Base-by-base conservation (phyloP, 331 rosid species). In the Quercus phellos region DNA sequence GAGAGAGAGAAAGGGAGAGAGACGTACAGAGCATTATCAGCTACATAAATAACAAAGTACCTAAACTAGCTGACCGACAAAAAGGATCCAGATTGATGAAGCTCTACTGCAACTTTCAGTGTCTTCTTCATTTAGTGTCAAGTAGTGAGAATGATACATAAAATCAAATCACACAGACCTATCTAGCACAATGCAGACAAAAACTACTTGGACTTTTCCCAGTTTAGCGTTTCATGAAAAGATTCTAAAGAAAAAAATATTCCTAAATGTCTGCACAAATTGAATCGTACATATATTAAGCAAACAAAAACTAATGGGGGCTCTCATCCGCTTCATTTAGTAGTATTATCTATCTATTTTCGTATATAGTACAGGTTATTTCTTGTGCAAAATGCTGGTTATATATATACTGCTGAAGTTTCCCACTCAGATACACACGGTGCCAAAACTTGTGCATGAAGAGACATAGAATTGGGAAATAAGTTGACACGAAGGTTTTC, bases 1-100 rank as follows among this genome's bases (percentile, higher is more conserved):
- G 16, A 80, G 68, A 17, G 43, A 69, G 67, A 55, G 24, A 55
- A 54, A 35, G 38, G 78, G 68, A 72, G 55, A 80, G 80, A 67
- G 69, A 68, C 72, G 76, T 55, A 29, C 75, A 66, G 77, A 46
- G 74, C 58, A 71, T 5, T 32, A 56, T 8, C 54, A 29, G 53
- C 4, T 46, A 24, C 66, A 10, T 24, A 21, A 10, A 26, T 17
- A 14, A 13, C 35, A 2, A 66, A 66, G 70, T 30, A 32, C 70
- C 24, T 5, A 32, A 24, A 64, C 24, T 32, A 43, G 34, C 70
- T 13, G 43, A 19, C 21, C 46, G 46, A 38, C 46, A 38, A 38
- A 32, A 61, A 14, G 55, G 51, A 59, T 46, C 55, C 17, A 46
- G 53, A 72, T 79, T 26, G 50, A 54, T 26, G 75, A 43, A 67